Base-by-base conservation (phyloP, 352 stramenopile genomes). In the Chrysophaeum taylorii region DNA sequence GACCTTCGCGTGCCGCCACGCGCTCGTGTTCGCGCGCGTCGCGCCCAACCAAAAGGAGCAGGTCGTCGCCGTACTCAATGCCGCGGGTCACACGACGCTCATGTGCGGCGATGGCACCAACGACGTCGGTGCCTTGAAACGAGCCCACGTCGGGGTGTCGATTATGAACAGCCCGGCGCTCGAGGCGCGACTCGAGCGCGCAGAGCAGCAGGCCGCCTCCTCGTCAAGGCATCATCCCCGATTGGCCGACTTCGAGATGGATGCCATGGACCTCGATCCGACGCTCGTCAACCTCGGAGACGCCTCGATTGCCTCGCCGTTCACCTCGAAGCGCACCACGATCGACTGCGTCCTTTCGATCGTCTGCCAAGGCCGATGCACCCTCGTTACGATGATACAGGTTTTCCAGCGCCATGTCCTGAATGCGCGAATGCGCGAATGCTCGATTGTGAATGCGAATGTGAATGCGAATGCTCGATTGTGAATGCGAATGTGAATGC, bases 31-130 rank as follows among this genome's bases (percentile, higher is more conserved):
- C 82, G 94, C 95, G 35, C 84, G 95, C 57, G 94, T 97, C 79
- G 96, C 91, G 14, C 95, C 95, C 2, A 83, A 94, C 52, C 84
- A 98, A 38, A 99, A 99, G 78, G 94, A 98, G 83, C 87, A 87
- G 68, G 86, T 98, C 23, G 77, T 99, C 64, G 92, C 89, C 12
- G 88, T 87, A 14, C 82, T 98, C n/a, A 98, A 98, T 82, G 85
- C 82, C 23, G 79, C 84, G 36, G 94, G 94, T 0, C 81, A 89
- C 62, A 82, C 89, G 64, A 97, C 92, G 31, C 82, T 98, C 23
- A 98, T 98, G 93, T 98, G 94, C 66, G 95, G 95, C 68, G 95
- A 99, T 72, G 95, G 95, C 66, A 95, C 89, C 16, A 98, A 98
- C 74, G 94, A 98, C 78, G 90, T 98, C 5, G 92, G 92, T 61